Evolutionary conservation across 139 green algal genomes (phyloP).

Genomic region (Dunaliella primolecta): DNA sequence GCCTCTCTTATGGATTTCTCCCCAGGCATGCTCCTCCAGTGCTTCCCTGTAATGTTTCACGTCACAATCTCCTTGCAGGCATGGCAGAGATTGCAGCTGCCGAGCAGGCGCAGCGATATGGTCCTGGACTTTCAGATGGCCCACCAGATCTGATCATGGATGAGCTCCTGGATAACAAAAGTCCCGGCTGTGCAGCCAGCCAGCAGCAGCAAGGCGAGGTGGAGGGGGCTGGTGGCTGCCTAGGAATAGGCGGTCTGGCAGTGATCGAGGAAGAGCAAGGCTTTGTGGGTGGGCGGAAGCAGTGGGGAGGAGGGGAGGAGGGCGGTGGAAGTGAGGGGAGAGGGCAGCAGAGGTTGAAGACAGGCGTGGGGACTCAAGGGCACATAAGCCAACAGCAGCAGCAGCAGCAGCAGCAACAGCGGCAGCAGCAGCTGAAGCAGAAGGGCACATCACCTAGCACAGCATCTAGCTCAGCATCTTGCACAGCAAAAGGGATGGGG

Average conservation of each 20-base stretch:
- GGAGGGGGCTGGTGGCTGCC: neutral
- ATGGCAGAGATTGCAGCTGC: neutral
- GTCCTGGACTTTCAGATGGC: neutral
- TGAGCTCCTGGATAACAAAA: no score
- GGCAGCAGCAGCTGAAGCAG: no score
- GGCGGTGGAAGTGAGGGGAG: neutral
- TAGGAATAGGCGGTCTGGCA: neutral
- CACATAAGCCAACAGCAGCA: neutral
- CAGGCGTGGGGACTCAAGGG: conserved; percentile 10
- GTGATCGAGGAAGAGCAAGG: neutral
- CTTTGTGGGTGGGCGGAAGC: neutral
- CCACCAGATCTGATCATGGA: neutral
- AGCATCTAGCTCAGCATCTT: no score
- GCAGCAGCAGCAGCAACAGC: neutral
- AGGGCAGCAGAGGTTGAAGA: neutral
- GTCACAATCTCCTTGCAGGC: no score
- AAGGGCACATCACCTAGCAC: no score
- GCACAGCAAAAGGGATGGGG: neutral
- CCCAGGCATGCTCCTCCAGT: no score
- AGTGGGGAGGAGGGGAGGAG: neutral
- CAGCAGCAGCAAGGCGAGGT: neutral
- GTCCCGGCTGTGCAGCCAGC: no score
- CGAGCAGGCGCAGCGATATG: neutral
- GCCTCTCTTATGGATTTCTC: no score
- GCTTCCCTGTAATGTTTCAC: no score